These are phyloP conservation scores for Saccharomycopsis sp. DNA, from an alignment of 805 yeast species.

Conservation along the genomic window DNA sequence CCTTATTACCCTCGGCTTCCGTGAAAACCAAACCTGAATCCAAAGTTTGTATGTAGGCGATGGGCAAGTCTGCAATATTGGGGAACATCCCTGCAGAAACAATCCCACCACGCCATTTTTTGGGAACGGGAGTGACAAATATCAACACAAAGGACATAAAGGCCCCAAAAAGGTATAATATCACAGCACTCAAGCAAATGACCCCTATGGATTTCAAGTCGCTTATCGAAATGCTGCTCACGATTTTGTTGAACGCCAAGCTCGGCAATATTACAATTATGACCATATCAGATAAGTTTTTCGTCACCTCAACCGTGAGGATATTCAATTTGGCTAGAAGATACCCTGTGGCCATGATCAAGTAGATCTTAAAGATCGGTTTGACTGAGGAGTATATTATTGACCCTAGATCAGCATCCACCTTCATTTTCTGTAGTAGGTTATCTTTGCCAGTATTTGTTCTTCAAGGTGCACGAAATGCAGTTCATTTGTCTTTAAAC, in stretches of 20 bases:
- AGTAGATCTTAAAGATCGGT: conserved; percentile 79
- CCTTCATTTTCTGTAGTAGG: not conserved
- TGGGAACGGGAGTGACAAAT: conserved; percentile 53
- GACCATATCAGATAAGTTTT: conserved; percentile 63
- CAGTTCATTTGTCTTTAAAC: not conserved
- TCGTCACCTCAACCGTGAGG: conserved; percentile 57
- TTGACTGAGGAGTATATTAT: conserved; percentile 74
- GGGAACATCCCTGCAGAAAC: conserved; percentile 69
- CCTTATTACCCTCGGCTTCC: conserved; percentile 54
- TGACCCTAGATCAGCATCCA: conserved; percentile 39
- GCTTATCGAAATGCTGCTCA: conserved; percentile 53
- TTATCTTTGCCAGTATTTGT: too few relatives aligned
- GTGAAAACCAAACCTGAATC: conserved; percentile 57
- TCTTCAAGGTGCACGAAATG: too few relatives aligned
- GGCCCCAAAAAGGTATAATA: conserved; percentile 42
- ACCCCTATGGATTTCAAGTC: conserved; percentile 71
- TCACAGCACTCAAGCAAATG: conserved; percentile 40
- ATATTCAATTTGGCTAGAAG: conserved; percentile 55
- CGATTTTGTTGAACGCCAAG: conserved; percentile 67
- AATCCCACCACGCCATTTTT: conserved; percentile 70
- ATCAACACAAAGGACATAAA: conserved; percentile 35
- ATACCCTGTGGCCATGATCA: conserved; percentile 63
- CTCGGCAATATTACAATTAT: conserved; percentile 69
- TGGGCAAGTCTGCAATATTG: conserved; percentile 76
- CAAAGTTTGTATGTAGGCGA: conserved; percentile 72